These are phyloP conservation scores for Cocos nucifera DNA, from an alignment of 176 grass and related monocot species.

Conservation along the genomic window DNA sequence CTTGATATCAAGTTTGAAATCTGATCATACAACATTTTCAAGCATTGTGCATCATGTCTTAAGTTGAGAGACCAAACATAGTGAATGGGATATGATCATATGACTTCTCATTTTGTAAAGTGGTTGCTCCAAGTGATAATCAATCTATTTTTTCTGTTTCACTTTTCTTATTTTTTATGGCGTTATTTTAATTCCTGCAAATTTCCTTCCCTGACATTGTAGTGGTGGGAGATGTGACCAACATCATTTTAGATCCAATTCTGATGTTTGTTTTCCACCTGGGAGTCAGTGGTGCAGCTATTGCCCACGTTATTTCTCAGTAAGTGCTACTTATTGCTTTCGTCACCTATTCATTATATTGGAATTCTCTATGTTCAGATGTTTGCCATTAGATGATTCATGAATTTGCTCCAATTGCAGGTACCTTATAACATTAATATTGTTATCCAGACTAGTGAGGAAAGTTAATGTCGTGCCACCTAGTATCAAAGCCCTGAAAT, in stretches of 20 bases:
- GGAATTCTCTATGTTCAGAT: not conserved
- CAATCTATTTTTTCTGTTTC: no score
- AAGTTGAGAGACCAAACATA: no score
- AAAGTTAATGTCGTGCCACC: constrained; percentile 80
- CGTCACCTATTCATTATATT: not conserved
- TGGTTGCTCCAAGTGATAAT: no score
- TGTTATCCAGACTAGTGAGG: constrained; percentile 54
- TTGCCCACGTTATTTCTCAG: constrained; percentile 92
- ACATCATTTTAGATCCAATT: constrained; percentile 92
- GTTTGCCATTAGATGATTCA: no score
- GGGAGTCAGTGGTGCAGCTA: constrained; percentile 90
- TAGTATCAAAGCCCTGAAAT: constrained; percentile 82
- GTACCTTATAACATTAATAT: constrained; percentile 80
- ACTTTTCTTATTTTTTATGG: no score
- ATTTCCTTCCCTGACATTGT: constrained; percentile 10
- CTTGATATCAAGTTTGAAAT: no score
- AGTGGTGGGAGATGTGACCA: constrained; percentile 79
- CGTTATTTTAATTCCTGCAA: not conserved
- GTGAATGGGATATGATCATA: no score
- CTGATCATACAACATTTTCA: no score
- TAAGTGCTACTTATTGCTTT: constrained; percentile 35
- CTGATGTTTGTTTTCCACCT: constrained; percentile 84
- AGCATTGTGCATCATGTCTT: no score
- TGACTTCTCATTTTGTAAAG: no score
- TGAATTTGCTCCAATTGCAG: constrained; percentile 29